phyloP scores from a whole-genome alignment of 1,139 yeast genomes.

The Starmera stellimalicola region DNA sequence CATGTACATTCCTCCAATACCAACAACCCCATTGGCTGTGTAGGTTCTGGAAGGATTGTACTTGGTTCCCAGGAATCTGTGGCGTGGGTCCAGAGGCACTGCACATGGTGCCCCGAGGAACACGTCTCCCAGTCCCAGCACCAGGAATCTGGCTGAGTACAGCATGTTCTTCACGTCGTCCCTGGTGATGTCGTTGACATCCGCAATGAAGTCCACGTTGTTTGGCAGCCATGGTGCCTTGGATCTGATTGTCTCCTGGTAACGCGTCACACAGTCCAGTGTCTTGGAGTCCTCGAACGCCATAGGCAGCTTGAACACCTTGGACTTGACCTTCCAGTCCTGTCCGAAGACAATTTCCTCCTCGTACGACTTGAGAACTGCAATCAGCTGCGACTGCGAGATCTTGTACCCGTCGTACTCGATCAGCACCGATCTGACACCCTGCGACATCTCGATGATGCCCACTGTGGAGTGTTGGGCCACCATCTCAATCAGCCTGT shows the following conservation, averaged over 20 bases:
- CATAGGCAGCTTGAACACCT: conserved; percentile 82
- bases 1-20: conserved; percentile 98
- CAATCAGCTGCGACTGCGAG: conserved; percentile 51
- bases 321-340: conserved; percentile 80
- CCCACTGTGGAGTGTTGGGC: conserved; percentile 58
- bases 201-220: conserved; percentile 90
- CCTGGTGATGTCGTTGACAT: conserved; percentile 73
- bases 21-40: conserved; percentile 95
- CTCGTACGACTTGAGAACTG: conserved; percentile 64
- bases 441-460: conserved; percentile 91
- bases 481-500: conserved; percentile 70
- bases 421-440: conserved; percentile 88
- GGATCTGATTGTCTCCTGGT: conserved; percentile 85
- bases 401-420: conserved; percentile 61
- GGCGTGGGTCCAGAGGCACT: conserved; percentile 94
- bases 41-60: conserved; percentile 94
- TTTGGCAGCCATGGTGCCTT: conserved; percentile 97
- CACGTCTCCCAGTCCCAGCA: conserved; percentile 93
- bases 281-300: conserved; percentile 92
- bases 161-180: conserved; percentile 72
- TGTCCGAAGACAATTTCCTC: conserved; percentile 60
- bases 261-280: conserved; percentile 79
- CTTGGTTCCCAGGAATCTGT: conserved; percentile 82
- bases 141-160: conserved; percentile 83
- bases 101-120: conserved; percentile 98